These are phyloP conservation scores for Goffeauzyma gilvescens DNA, from an alignment of 768 basidiomycete genomes.

Conservation along the genomic window DNA sequence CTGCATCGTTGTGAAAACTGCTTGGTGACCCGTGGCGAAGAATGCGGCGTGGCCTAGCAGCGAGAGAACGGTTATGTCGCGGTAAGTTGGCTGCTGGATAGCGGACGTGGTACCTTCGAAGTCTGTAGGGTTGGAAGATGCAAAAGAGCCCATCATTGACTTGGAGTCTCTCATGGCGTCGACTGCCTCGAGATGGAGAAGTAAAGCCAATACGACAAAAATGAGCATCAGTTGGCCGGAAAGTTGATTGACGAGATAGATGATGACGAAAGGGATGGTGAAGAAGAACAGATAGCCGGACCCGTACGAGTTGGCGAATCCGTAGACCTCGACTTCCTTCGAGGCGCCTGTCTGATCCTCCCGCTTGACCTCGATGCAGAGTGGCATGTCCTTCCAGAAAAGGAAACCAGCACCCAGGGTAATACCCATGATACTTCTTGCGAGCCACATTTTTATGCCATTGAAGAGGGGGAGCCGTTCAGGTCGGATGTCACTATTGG, in stretches of 20 bases:
- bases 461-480: slow-evolving; percentile 36
- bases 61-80: slow-evolving; percentile 53
- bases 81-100: slow-evolving; percentile 38
- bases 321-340: slow-evolving; percentile 40
- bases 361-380: slow-evolving; percentile 50
- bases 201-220: slow-evolving; percentile 44
- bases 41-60: slow-evolving; percentile 60
- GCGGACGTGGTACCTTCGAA: no score
- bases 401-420: slow-evolving; percentile 38
- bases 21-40: slow-evolving; percentile 80
- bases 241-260: slow-evolving; percentile 51
- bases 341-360: slow-evolving; percentile 13
- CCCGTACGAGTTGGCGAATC: slow-evolving; percentile 78
- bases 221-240: slow-evolving; percentile 64
- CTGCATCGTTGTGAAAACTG: slow-evolving; percentile 69
- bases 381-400: slow-evolving; percentile 54
- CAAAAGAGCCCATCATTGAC: slow-evolving; percentile 21
- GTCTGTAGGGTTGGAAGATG: slow-evolving; percentile 23
- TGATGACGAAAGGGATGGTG: slow-evolving; percentile 43
- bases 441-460: slow-evolving; percentile 42
- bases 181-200: slow-evolving; percentile 61
- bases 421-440: slow-evolving; percentile 38
- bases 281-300: slow-evolving; percentile 72
- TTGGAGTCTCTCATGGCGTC: slow-evolving; percentile 61
- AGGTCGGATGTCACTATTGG: slow-evolving; percentile 28